Base-by-base conservation (phyloP, 768 basidiomycete species). In the Exidia glandulosa region DNA sequence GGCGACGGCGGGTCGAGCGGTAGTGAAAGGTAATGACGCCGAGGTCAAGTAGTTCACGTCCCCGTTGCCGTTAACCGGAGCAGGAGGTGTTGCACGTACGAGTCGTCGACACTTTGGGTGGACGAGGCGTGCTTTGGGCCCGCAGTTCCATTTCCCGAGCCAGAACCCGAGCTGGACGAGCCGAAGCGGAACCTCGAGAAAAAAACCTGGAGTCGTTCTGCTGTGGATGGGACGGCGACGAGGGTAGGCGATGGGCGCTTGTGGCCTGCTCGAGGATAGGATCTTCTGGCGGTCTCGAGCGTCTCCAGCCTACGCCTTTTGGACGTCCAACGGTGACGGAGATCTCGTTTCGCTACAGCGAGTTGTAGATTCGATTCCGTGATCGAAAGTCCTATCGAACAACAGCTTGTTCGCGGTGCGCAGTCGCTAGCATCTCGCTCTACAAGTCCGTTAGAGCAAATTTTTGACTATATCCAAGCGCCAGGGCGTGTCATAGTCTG, bases 291-390 rank as follows among this genome's bases (percentile, higher is more conserved):
- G 50, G 50, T 25, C 79, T 80, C 63, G 76, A 77, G 36, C 84
- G 77, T 48, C 84, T 81, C 90, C 90, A 93, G 3, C 90, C 90
- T 2, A 92, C 77, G 60, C 88, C 87, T 65, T n/a, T 77, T 81
- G 4, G 82, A 76, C 0, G 80, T 76, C 0, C 76, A 79, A 61
- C 83, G 81, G 66, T 78, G 74, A 64, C 74, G 77, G 27, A 97
- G 76, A 96, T 96, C 69, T 97, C 94, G 66, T 90, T 97, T 97
- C 27, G 87, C 84, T 57, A 90, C 85, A 13, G 93, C 87, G 45
- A 97, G 81, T 62, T 90, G 84, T 2, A 97, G 81, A 67, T 97
- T 97, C 0, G 91, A 94, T 66, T 85, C 85, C 50, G 91, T 81
- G 59, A 96, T 82, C 60, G 88, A 95, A 77, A 59, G 90, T 84